Evolutionary conservation across 495 filamentous ascomycete genomes (phyloP).

Genomic region (Elasticomyces elasticus): DNA sequence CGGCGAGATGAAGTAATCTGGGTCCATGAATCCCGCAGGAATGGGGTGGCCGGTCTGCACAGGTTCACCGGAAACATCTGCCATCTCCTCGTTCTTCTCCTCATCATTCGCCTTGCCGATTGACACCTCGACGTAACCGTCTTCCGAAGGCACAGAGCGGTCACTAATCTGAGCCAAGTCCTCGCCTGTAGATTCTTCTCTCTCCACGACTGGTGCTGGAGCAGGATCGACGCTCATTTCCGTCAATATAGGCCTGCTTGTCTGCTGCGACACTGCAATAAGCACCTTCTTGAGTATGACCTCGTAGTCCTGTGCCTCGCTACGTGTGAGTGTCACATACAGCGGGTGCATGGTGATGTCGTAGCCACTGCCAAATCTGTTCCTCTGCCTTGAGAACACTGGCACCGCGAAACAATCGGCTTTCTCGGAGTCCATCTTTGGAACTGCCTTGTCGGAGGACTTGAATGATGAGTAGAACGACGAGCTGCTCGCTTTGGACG

Average conservation of each 20-base stretch:
- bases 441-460: conserved; percentile 49
- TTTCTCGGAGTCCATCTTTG: conserved; percentile 50
- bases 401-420: conserved; percentile 68
- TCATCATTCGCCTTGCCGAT: conserved; percentile 33
- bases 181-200: conserved; percentile 48
- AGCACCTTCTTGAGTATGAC: conserved; percentile 54
- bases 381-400: conserved; percentile 54
- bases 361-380: conserved; percentile 16
- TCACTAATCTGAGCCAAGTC: conserved; percentile 46
- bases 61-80: conserved; percentile 18
- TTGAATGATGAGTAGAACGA: conserved; percentile 36
- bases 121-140: conserved; percentile 81
- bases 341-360: conserved; percentile 44
- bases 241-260: conserved; percentile 49
- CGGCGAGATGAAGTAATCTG: conserved; percentile 40
- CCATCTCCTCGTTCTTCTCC: neutral
- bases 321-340: conserved; percentile 50
- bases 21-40: conserved; percentile 32
- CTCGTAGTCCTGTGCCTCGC: conserved; percentile 51
- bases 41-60: conserved; percentile 25
- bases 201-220: conserved; percentile 32
- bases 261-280: conserved; percentile 47
- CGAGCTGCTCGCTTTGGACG: conserved; percentile 37
- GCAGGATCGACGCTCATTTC: conserved; percentile 30
- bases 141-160: conserved; percentile 74